phyloP scores from a whole-genome alignment of 306 rosid genomes.

The Quillaja saponaria region DNA sequence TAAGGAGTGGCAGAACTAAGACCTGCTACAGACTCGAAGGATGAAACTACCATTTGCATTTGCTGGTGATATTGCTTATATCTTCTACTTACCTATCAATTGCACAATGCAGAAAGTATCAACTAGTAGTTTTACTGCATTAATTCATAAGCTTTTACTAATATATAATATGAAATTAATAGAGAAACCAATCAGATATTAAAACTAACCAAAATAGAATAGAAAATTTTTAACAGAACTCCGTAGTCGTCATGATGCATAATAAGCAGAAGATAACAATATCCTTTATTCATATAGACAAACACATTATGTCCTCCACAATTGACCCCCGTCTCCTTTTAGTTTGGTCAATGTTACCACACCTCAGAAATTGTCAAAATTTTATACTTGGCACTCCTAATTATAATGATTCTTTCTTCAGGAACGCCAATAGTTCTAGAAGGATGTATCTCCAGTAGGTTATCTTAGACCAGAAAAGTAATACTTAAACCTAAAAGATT shows the following conservation, averaged over 20 bases:
- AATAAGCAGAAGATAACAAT: background rate
- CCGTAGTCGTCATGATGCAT: background rate
- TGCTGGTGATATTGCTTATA: slow-evolving; percentile 89
- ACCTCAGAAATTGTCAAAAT: background rate
- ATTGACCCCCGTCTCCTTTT: background rate
- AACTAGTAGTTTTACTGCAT: too few species aligned
- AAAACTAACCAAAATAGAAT: too few species aligned
- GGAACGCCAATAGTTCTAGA: background rate
- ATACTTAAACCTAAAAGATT: background rate
- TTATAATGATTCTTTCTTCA: background rate
- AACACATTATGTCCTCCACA: background rate
- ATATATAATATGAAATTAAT: too few species aligned
- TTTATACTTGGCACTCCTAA: background rate
- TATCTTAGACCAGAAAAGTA: too few species aligned
- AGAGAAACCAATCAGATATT: too few species aligned
- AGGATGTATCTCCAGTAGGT: background rate
- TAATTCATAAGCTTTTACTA: too few species aligned
- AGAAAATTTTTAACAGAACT: too few species aligned
- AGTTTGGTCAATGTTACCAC: background rate
- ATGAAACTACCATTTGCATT: slow-evolving; percentile 89
- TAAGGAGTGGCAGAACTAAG: slow-evolving; percentile 80
- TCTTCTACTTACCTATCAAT: slow-evolving; percentile 63
- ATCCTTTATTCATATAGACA: background rate
- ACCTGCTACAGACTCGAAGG: slow-evolving; percentile 87
- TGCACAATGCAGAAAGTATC: slow-evolving; percentile 1